Conservation (phyloP, 2,329 filamentous ascomycete genomes). For the Lecanicillium sp. region DNA sequence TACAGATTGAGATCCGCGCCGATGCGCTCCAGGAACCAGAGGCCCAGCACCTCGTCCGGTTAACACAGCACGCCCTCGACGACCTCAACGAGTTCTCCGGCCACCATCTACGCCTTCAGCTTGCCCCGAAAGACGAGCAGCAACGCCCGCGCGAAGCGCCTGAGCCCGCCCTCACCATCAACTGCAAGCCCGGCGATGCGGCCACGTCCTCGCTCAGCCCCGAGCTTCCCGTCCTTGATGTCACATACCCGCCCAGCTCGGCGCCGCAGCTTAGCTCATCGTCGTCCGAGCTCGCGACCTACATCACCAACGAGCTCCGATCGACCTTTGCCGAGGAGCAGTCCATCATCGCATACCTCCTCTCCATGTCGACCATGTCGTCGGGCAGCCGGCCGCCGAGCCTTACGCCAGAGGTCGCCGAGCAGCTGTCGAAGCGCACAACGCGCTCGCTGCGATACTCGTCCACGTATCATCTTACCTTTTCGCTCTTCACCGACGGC, state of each 20-base stretch:
- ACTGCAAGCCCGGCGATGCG: conserved; percentile 58
- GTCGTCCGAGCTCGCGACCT: conserved; percentile 68
- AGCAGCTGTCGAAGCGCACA: conserved; percentile 61
- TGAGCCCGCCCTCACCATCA: conserved; percentile 61
- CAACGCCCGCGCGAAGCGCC: conserved; percentile 32
- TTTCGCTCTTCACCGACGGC: conserved; percentile 84
- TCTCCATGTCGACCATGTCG: conserved; percentile 53
- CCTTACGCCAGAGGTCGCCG: conserved; percentile 45
- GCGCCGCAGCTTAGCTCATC: conserved; percentile 61
- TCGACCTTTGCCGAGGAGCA: conserved; percentile 83
- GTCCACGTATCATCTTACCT: conserved; percentile 89
- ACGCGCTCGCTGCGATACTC: conserved; percentile 87
- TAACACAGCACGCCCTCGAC: conserved; percentile 82
- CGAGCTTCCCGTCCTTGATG: conserved; percentile 65
- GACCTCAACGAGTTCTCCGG: conserved; percentile 80
- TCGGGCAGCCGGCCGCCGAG: conserved; percentile 40
- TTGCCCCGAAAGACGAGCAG: conserved; percentile 26
- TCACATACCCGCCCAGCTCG: conserved; percentile 68
- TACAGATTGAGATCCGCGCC: conserved; percentile 73
- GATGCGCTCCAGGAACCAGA: conserved; percentile 60
- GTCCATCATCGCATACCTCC: conserved; percentile 70
- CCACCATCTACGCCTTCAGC: conserved; percentile 62
- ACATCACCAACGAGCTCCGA: conserved; percentile 72
- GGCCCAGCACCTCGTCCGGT: conserved; percentile 64
- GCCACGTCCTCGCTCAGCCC: conserved; percentile 60